A percentile compares a stretch with the other conserved stretches of the same genome.
Evolutionary conservation across 73 alveolate species (phyloP).

Genomic region (Halteria grandinella): DNA sequence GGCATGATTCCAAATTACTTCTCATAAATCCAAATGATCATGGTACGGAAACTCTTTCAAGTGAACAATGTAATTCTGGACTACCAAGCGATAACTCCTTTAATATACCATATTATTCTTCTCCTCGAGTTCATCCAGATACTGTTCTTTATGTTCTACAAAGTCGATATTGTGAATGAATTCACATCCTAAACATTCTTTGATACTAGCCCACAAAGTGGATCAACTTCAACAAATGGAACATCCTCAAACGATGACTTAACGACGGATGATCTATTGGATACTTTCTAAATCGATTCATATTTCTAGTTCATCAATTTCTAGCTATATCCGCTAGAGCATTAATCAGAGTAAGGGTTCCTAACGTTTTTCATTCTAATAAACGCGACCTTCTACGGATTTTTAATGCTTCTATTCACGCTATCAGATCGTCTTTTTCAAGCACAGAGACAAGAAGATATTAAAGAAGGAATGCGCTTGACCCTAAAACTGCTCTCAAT

Average conservation of each 20-base stretch:
- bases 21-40: neutral
- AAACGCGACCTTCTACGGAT: neutral
- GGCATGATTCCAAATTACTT: too few species aligned
- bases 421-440: slow-evolving; percentile 1
- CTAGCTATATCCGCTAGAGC: neutral
- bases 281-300: slow-evolving; percentile 4
- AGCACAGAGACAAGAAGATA: slow-evolving; percentile 1
- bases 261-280: neutral
- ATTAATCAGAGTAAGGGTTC: neutral
- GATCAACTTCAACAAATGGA: neutral
- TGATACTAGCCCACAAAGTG: too few species aligned
- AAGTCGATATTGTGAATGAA: slow-evolving; percentile 29
- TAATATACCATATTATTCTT: slow-evolving; percentile 15
- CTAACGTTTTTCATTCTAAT: neutral
- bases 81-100: neutral
- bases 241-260: neutral
- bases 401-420: neutral
- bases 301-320: slow-evolving; percentile 19
- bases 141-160: slow-evolving; percentile 28
- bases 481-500: slow-evolving; percentile 9
- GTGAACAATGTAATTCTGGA: slow-evolving; percentile 26
- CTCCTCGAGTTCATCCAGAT: slow-evolving; percentile 38
- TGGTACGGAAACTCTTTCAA: slow-evolving; percentile 3
- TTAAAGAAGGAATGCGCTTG: slow-evolving; percentile 27
- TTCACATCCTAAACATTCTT: too few species aligned